Evolutionary conservation across 331 rosid genomes (phyloP).

Genomic region (Quercus tomentella): DNA sequence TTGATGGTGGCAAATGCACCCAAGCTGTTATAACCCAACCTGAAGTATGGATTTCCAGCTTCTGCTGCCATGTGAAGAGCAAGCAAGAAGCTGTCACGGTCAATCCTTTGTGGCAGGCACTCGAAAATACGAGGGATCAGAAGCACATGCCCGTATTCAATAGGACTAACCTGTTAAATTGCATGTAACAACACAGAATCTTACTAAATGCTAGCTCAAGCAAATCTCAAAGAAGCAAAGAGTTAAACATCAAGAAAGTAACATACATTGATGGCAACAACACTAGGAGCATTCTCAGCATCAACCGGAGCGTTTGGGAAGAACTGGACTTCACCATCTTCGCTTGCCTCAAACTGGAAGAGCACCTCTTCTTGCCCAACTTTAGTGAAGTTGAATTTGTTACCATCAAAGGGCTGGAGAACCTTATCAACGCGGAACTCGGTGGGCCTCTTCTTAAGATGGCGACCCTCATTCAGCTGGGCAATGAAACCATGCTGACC

Average conservation of each 20-base stretch:
- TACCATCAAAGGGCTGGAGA: conserved; percentile 88
- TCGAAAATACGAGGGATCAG: conserved; percentile 81
- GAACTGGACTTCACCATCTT: conserved; percentile 73
- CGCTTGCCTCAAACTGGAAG: conserved; percentile 77
- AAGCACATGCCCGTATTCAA: conserved; percentile 94
- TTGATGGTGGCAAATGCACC: conserved; percentile 99
- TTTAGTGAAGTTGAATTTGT: conserved; percentile 90
- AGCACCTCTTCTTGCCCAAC: conserved; percentile 97
- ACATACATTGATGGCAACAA: conserved; percentile 90
- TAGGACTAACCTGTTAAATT: conserved; percentile 91
- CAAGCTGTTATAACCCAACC: conserved; percentile 95
- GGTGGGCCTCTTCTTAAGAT: conserved; percentile 96
- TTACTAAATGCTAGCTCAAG: neutral
- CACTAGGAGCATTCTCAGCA: conserved; percentile 70
- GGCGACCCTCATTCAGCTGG: conserved; percentile 99
- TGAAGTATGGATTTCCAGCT: conserved; percentile 75
- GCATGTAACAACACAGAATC: conserved; percentile 2
- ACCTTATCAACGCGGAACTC: conserved; percentile 96
- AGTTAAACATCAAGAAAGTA: neutral
- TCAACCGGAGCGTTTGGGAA: conserved; percentile 75
- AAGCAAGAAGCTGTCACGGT: conserved; percentile 71
- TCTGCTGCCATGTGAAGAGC: conserved; percentile 91
- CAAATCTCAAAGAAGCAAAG: conserved; percentile 1
- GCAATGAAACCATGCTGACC: conserved; percentile 86
- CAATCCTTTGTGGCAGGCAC: conserved; percentile 90